Evolutionary conservation across 148 eudicot species (phyloP), one percentile per base, ranked within the genome.

Genomic region (Talinum fruticosum): DNA sequence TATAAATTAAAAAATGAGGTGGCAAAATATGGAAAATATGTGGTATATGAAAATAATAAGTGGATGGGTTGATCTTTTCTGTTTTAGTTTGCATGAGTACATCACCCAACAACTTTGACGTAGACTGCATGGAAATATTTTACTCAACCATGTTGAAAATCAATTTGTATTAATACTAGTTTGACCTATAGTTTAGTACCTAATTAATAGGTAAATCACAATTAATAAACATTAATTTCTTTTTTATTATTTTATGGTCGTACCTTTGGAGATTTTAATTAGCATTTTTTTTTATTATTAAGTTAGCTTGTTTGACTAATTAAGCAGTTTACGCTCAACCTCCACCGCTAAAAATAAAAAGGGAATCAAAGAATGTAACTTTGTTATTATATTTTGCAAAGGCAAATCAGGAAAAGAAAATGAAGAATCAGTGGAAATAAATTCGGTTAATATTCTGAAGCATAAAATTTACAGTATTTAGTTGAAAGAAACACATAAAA

Each of bases 71-170:
- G 29, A 59, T 41, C 19, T 36, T 59, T 59, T 30, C 8, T 16
- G 12, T 74, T 74, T 59, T 78, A 82, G 81, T 74, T 82, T 74
- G 74, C 66, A 79, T 82, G 75, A 72, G 75, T 81, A 75, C 74
- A 82, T 82, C 81, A 82, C 37, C 49, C 81, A 82, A 78, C 84
- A 74, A 78, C 84, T 75, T 78, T 78, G 84, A 82, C 45, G 26
- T 61, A 14, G 84, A 82, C 74, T 33, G 6, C 35, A 21, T 59
- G 64, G 64, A 68, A 47, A 45, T 74, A 75, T 49, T 67, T 73
- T 57, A 78, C 71, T 44, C 75, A 72, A 74, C 44, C 66, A 76
- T 71, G 66, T 81, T 78, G 72, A 78, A 69, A 61, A 16, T 41
- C n/a, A n/a, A n/a, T n/a, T n/a, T n/a, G n/a, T n/a, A n/a, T n/a